phyloP scores from a whole-genome alignment of 2,329 filamentous ascomycete species.

The Fusarium hainanense region DNA sequence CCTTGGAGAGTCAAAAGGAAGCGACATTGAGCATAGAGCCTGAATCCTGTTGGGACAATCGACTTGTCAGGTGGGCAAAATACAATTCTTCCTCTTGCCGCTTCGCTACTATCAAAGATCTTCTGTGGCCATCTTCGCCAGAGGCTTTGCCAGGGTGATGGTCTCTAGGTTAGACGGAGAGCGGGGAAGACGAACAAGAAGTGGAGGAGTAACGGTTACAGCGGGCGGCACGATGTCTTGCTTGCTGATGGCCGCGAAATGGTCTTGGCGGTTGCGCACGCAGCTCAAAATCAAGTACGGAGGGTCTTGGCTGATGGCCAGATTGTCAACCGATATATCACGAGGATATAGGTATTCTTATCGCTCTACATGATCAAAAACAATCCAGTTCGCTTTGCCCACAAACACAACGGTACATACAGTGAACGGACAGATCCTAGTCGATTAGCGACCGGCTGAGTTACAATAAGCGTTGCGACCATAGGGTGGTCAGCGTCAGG shows the following conservation, averaged over 20 bases:
- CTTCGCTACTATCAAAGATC: slow-evolving; percentile 11
- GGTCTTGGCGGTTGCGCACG: slow-evolving; percentile 23
- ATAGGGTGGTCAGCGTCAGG: slow-evolving; percentile 21
- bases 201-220: slow-evolving; percentile 43
- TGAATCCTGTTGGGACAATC: slow-evolving; percentile 16
- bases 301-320: slow-evolving; percentile 2
- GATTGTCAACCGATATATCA: slow-evolving; percentile 2
- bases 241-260: slow-evolving; percentile 30
- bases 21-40: slow-evolving; percentile 2
- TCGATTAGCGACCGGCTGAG: slow-evolving; percentile 22
- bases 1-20: slow-evolving; percentile 14
- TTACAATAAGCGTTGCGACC: slow-evolving; percentile 20
- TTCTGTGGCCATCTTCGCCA: slow-evolving; percentile 1
- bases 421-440: slow-evolving; percentile 6
- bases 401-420: not conserved
- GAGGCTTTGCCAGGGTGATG: slow-evolving; percentile 19
- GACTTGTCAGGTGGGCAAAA: not conserved
- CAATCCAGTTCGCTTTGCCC: not conserved
- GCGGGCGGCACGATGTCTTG: slow-evolving; percentile 44
- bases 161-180: slow-evolving; percentile 26
- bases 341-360: not conserved
- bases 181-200: slow-evolving; percentile 43
- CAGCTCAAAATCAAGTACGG: slow-evolving; percentile 13
- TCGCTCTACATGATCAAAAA: not conserved
- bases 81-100: not conserved